These are phyloP conservation scores for Eucalyptus urophylla DNA, from an alignment of 345 rosid species.

Conservation along the genomic window DNA sequence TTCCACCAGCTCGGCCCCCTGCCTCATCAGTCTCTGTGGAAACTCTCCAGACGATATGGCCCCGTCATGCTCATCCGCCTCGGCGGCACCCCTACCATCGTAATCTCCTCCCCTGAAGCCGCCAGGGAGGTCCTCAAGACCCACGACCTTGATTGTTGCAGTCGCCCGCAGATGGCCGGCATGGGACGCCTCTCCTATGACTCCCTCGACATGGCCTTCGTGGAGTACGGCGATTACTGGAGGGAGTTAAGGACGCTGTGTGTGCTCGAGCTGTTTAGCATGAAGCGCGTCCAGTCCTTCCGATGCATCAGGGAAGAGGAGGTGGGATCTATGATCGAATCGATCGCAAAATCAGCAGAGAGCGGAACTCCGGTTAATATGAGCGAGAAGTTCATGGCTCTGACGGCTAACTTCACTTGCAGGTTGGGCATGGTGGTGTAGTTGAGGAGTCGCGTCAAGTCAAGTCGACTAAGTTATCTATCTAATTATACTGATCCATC, in stretches of 20 bases:
- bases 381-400: conserved; percentile 7
- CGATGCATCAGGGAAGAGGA: conserved; percentile 11
- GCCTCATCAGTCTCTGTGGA: conserved; percentile 4
- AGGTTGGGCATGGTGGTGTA: not conserved
- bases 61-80: conserved; percentile 13
- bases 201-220: conserved; percentile 9
- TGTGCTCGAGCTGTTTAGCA: conserved; percentile 9
- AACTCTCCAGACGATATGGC: conserved; percentile 6
- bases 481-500: not conserved
- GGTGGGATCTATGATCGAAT: conserved; percentile 8
- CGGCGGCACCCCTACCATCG: not conserved
- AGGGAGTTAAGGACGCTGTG: conserved; percentile 14
- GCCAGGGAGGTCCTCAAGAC: conserved; percentile 3
- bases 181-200: conserved; percentile 14
- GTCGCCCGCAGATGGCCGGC: conserved; percentile 1
- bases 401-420: conserved; percentile 1
- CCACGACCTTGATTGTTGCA: conserved; percentile 6
- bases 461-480: not conserved
- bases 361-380: conserved; percentile 2
- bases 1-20: not conserved
- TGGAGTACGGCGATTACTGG: conserved; percentile 2
- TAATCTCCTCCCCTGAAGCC: conserved; percentile 10
- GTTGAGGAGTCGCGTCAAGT: too few relatives aligned
- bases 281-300: not conserved
- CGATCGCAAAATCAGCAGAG: conserved; percentile 6